Conservation (phyloP, 805 yeast genomes). For the Yamadazyma sp. region DNA sequence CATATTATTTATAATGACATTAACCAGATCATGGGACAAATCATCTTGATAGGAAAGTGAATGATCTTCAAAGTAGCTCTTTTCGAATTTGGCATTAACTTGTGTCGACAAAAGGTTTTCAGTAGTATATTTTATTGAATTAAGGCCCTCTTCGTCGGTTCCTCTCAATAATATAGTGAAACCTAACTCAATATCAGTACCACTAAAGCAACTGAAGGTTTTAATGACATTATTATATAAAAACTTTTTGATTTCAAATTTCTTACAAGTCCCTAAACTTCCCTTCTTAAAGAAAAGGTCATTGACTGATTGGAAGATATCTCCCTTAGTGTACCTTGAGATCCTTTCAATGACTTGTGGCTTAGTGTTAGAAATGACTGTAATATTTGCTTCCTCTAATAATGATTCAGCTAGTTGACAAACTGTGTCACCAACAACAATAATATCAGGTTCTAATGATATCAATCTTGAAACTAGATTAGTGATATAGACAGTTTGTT, state of each 20-base stretch:
- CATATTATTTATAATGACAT: constrained; percentile 11
- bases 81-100: constrained; percentile 79
- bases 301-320: constrained; percentile 82
- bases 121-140: constrained; percentile 70
- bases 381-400: constrained; percentile 69
- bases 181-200: constrained; percentile 71
- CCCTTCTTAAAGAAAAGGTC: constrained; percentile 65
- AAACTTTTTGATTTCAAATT: constrained; percentile 69
- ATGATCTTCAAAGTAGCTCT: constrained; percentile 25
- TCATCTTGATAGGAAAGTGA: constrained; percentile 12
- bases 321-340: constrained; percentile 77
- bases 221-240: constrained; percentile 55
- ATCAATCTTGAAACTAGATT: constrained; percentile 77
- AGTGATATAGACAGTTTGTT: constrained; percentile 79
- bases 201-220: constrained; percentile 75
- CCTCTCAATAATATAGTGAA: constrained; percentile 89
- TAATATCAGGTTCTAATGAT: constrained; percentile 72
- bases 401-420: constrained; percentile 78
- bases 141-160: constrained; percentile 55
- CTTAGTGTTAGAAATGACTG: constrained; percentile 79
- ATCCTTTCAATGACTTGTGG: constrained; percentile 78
- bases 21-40: constrained; percentile 11
- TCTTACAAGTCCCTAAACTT: constrained; percentile 66
- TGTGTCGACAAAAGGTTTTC: constrained; percentile 78
- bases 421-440: constrained; percentile 75